Conservation (phyloP, 768 basidiomycete genomes). For the Suillus americanus region DNA sequence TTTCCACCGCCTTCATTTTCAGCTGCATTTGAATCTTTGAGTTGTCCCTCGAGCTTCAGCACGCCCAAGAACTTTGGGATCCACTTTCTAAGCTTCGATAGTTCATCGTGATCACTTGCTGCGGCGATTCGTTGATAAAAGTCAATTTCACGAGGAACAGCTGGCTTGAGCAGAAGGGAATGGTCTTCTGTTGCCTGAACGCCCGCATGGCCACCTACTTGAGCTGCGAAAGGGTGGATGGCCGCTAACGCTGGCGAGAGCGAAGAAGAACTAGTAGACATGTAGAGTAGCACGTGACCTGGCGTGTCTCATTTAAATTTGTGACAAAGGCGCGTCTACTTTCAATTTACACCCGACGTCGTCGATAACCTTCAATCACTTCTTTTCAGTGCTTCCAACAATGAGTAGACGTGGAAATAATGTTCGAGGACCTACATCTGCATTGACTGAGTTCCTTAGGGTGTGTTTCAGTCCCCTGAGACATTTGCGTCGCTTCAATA, state of each 20-base stretch:
- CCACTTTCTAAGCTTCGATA: constrained; percentile 51
- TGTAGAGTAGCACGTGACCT: not conserved
- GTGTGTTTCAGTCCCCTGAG: constrained; percentile 36
- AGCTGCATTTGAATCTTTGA: constrained; percentile 18
- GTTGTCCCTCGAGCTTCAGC: constrained; percentile 65
- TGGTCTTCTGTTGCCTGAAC: constrained; percentile 72
- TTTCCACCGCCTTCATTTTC: constrained; percentile 3
- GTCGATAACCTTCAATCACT: not conserved
- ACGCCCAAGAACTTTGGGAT: constrained; percentile 81
- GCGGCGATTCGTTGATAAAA: constrained; percentile 66
- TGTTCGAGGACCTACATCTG: constrained; percentile 80
- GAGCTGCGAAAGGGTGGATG: constrained; percentile 43
- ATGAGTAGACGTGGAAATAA: constrained; percentile 46
- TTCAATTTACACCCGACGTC: too few relatives aligned
- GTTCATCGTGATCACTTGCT: constrained; percentile 25
- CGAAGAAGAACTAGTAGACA: not conserved
- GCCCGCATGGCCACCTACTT: constrained; percentile 83
- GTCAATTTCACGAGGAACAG: constrained; percentile 57
- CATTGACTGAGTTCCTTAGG: constrained; percentile 77
- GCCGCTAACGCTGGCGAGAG: constrained; percentile 20
- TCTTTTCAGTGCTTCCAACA: too few relatives aligned
- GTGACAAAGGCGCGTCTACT: not conserved
- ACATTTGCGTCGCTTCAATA: constrained; percentile 18
- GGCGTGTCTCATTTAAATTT: constrained; percentile 6
- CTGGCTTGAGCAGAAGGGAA: constrained; percentile 80